Percentiles rank a stretch among this genome's conserved stretches.
These are phyloP conservation scores for Arthrinium phaeospermum DNA, from an alignment of 2,329 filamentous ascomycete genomes.

Conservation along the genomic window DNA sequence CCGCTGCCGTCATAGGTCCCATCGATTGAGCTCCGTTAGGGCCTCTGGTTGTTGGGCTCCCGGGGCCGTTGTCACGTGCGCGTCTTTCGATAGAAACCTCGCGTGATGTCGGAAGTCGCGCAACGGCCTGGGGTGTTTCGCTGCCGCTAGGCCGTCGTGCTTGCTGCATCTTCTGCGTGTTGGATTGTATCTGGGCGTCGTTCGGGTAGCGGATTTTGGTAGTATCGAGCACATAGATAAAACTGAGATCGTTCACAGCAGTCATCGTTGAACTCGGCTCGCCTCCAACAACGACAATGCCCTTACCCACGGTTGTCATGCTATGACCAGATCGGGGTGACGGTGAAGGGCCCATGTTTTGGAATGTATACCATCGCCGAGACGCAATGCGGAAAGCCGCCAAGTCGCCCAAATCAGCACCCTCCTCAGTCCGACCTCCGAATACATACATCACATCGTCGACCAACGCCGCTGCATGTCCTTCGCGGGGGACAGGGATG, in stretches of 20 bases:
- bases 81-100: conserved; percentile 59
- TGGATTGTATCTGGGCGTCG: conserved; percentile 60
- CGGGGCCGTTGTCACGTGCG: conserved; percentile 33
- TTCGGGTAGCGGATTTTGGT: conserved; percentile 96
- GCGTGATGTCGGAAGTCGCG: conserved; percentile 49
- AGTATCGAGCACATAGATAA: conserved; percentile 92
- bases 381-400: conserved; percentile 79
- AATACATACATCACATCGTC: conserved; percentile 99
- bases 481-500: conserved; percentile 91
- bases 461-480: conserved; percentile 90
- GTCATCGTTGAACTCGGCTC: conserved; percentile 89
- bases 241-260: conserved; percentile 81
- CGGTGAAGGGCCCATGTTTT: conserved; percentile 97
- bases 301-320: conserved; percentile 94
- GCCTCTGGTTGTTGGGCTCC: conserved; percentile 43
- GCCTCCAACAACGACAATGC: conserved; percentile 89
- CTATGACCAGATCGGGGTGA: conserved; percentile 94
- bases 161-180: conserved; percentile 46
- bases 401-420: conserved; percentile 88
- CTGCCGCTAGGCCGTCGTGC: conserved; percentile 51
- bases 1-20: conserved; percentile 1
- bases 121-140: conserved; percentile 28
- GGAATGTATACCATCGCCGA: conserved; percentile 97
- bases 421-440: conserved; percentile 92
- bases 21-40: not conserved